phyloP scores from a whole-genome alignment of 2,329 filamentous ascomycete species.

The Orbilia oligospora region DNA sequence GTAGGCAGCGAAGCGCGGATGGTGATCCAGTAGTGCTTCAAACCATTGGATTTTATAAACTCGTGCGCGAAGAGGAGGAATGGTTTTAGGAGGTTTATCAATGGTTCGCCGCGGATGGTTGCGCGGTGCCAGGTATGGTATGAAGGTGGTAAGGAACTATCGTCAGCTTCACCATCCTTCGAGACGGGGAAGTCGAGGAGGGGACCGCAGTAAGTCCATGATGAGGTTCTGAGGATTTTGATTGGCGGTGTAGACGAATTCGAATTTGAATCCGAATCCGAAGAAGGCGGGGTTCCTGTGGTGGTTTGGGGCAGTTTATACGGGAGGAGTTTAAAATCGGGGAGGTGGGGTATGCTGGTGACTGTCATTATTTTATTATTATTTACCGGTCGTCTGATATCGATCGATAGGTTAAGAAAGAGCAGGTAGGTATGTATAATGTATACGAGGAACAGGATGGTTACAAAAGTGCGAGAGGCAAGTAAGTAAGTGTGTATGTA shows the following conservation, averaged over 20 bases:
- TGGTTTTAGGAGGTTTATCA: conserved; percentile 66
- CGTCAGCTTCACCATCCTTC: background rate
- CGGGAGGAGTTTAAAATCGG: conserved; percentile 53
- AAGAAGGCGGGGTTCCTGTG: conserved; percentile 11
- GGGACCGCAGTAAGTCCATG: conserved; percentile 70
- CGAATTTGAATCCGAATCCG: too few species aligned
- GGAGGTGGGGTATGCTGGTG: conserved; percentile 37
- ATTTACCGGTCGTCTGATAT: background rate
- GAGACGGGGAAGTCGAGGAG: conserved; percentile 64
- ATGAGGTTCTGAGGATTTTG: conserved; percentile 63
- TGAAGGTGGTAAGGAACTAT: conserved; percentile 65
- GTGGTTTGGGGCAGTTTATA: conserved; percentile 29
- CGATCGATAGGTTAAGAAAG: background rate
- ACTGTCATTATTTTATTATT: conserved; percentile 40
- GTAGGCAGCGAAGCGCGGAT: conserved; percentile 69
- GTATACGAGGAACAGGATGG: conserved; percentile 2
- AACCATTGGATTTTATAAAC: conserved; percentile 66
- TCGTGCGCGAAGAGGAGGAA: conserved; percentile 68
- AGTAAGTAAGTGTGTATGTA: background rate
- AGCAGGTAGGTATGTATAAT: too few species aligned
- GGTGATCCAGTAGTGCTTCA: conserved; percentile 70
- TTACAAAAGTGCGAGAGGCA: conserved; percentile 12
- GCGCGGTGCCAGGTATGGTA: conserved; percentile 67
- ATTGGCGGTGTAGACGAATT: conserved; percentile 20
- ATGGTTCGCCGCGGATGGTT: conserved; percentile 65